phyloP scores from a whole-genome alignment of 306 rosid species.

The Prunus armeniaca region DNA sequence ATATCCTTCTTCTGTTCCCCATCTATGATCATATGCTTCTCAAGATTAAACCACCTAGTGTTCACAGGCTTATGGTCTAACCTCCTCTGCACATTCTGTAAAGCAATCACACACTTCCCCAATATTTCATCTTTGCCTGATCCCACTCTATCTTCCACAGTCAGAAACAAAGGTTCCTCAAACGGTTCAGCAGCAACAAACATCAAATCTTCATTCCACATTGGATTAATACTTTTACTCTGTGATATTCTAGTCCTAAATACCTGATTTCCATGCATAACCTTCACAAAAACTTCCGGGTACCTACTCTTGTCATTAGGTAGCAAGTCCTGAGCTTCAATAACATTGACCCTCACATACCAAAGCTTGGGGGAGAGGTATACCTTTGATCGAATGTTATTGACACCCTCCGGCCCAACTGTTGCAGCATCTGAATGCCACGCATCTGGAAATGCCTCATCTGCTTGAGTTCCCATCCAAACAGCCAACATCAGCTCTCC shows the following conservation, averaged over 20 bases:
- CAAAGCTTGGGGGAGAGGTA: constrained; percentile 87
- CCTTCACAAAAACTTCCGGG: constrained; percentile 81
- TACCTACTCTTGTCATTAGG: constrained; percentile 63
- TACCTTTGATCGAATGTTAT: constrained; percentile 72
- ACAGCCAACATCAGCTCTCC: constrained; percentile 94
- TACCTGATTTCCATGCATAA: constrained; percentile 51
- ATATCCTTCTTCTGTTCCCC: constrained; percentile 69
- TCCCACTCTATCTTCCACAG: constrained; percentile 75
- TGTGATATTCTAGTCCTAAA: constrained; percentile 61
- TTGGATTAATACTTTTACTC: constrained; percentile 59
- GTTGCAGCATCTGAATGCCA: constrained; percentile 95
- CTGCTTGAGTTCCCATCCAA: constrained; percentile 99
- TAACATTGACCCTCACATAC: constrained; percentile 86
- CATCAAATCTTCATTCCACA: constrained; percentile 91
- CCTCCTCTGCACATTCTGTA: constrained; percentile 74
- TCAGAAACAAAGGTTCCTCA: constrained; percentile 67
- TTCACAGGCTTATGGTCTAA: constrained; percentile 82
- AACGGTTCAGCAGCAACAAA: constrained; percentile 84
- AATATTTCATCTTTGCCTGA: constrained; percentile 68
- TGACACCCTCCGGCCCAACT: constrained; percentile 63
- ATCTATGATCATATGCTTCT: constrained; percentile 59
- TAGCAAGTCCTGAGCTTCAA: constrained; percentile 85
- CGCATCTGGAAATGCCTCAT: constrained; percentile 87
- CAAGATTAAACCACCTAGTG: constrained; percentile 81
- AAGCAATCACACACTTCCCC: constrained; percentile 74